Evolutionary conservation across 495 filamentous ascomycete species (phyloP).

Genomic region (Bacidia gigantensis): DNA sequence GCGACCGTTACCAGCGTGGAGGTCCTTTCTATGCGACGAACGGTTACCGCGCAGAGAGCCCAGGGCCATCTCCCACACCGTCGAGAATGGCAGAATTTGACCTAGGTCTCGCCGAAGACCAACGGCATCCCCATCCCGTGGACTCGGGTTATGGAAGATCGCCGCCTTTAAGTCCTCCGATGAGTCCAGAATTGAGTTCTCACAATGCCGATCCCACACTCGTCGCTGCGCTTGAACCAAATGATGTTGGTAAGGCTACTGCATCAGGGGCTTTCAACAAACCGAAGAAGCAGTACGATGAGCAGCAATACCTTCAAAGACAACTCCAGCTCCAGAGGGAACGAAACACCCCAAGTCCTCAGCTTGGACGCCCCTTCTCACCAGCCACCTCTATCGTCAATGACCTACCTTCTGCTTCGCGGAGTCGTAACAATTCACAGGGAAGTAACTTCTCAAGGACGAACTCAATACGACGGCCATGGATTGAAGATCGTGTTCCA

Average conservation of each 20-base stretch:
- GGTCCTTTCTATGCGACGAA: conserved; percentile 26
- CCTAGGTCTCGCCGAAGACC: conserved; percentile 16
- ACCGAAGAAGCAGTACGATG: conserved; percentile 60
- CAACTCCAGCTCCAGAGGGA: conserved; percentile 67
- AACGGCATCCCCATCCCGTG: conserved; percentile 10
- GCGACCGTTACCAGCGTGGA: conserved; percentile 41
- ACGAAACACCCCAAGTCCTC: conserved; percentile 28
- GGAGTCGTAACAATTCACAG: conserved; percentile 28
- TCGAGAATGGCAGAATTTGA: conserved; percentile 20
- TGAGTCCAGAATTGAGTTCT: conserved; percentile 28
- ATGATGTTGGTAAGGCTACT: conserved; percentile 74
- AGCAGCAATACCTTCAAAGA: conserved; percentile 70
- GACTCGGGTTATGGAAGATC: conserved; percentile 33
- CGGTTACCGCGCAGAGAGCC: conserved; percentile 36
- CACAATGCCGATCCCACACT: conserved; percentile 48
- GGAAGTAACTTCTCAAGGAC: conserved; percentile 32
- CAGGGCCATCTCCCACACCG: conserved; percentile 28
- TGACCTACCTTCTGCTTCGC: conserved; percentile 18
- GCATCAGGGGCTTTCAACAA: conserved; percentile 76
- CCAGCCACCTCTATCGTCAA: conserved; percentile 23
- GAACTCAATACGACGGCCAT: conserved; percentile 25
- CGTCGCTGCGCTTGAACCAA: conserved; percentile 49
- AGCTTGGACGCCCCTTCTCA: conserved; percentile 16
- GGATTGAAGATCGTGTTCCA: conserved; percentile 9
- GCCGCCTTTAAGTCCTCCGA: conserved; percentile 60